phyloP scores from a whole-genome alignment of 2,329 filamentous ascomycete genomes.

The Diaporthe velutina region DNA sequence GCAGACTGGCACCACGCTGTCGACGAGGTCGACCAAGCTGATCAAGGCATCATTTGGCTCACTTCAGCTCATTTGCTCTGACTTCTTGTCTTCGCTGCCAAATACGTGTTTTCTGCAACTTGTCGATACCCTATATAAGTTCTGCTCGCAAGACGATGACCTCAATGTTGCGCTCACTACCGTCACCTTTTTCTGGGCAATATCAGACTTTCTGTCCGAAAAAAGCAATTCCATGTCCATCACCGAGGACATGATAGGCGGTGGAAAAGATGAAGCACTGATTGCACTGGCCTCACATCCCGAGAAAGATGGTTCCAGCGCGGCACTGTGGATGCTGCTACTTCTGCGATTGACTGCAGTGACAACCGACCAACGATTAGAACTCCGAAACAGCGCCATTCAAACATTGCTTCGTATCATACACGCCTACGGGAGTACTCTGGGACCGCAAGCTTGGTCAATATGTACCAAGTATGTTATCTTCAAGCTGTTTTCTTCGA shows the following conservation, averaged over 20 bases:
- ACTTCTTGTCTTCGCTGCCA: constrained; percentile 84
- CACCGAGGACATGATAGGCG: constrained; percentile 67
- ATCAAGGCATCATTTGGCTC: constrained; percentile 91
- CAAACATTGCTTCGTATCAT: constrained; percentile 93
- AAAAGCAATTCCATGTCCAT: constrained; percentile 71
- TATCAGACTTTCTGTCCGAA: constrained; percentile 85
- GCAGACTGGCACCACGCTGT: constrained; percentile 53
- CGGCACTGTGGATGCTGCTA: constrained; percentile 84
- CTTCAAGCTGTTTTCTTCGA: constrained; percentile 80
- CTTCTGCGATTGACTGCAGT: constrained; percentile 79
- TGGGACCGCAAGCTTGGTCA: constrained; percentile 84
- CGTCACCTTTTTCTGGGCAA: constrained; percentile 95
- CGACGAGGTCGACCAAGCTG: constrained; percentile 77
- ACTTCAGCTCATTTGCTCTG: constrained; percentile 91
- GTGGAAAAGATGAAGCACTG: constrained; percentile 68
- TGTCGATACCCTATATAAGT: constrained; percentile 89
- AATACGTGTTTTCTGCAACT: constrained; percentile 81
- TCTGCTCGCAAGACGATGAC: constrained; percentile 90
- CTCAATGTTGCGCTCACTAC: constrained; percentile 96
- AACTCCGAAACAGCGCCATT: constrained; percentile 87
- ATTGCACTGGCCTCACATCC: constrained; percentile 70
- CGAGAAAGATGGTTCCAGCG: constrained; percentile 71
- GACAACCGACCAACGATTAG: constrained; percentile 78
- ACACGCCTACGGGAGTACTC: constrained; percentile 87
- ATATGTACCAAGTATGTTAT: constrained; percentile 85